Evolutionary conservation across 345 rosid species (phyloP), one percentile per base, ranked within the genome.

Genomic region (Pistacia vera): DNA sequence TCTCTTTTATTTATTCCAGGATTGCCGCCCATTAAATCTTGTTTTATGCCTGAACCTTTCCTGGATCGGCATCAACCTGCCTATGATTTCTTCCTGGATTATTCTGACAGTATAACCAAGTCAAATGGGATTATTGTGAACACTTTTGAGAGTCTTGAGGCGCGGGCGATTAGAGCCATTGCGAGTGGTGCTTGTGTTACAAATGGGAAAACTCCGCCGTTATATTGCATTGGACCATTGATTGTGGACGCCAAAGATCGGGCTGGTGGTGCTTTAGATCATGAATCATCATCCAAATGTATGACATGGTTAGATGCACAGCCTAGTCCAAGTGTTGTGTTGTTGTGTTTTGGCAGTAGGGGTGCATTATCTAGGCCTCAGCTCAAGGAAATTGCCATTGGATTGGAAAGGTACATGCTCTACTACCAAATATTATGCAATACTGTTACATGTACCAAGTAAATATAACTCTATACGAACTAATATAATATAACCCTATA

Each of bases 171-270:
- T n/a, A 60, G 44, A 28, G 66, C 41, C 18, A 52, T 82, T 48
- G 66, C 11, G 1, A 52, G 30, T 7, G 85, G 79, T 2, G 77
- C 25, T 18, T 76, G 80, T 18, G 72, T 48, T 14, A 66, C 71
- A 2, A 35, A 57, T 35, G 67, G 63, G 17, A 8, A 6, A 64
- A 78, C 77, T 36, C 83, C 78, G 1, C 82, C 80, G 0, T 14
- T 72, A 28, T 82, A 79, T 65, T 75, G 57, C 75, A 57, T 85
- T 55, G 87, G 85, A 54, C 85, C 87, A 36, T 41, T 84, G 70
- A 58, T 68, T 35, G 75, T 78, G 10, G 71, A 75, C 2, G 61
- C 66, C 56, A 65, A 75, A 22, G 79, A 75, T 74, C 66, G 61
- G 5, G 72, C 62, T 16, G 79, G 11, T 13, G 59, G 62, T 12